Percentiles rank a stretch among this genome's conserved stretches.
phyloP scores from a whole-genome alignment of 176 grass and related monocot genomes.

The Zea luxurians region DNA sequence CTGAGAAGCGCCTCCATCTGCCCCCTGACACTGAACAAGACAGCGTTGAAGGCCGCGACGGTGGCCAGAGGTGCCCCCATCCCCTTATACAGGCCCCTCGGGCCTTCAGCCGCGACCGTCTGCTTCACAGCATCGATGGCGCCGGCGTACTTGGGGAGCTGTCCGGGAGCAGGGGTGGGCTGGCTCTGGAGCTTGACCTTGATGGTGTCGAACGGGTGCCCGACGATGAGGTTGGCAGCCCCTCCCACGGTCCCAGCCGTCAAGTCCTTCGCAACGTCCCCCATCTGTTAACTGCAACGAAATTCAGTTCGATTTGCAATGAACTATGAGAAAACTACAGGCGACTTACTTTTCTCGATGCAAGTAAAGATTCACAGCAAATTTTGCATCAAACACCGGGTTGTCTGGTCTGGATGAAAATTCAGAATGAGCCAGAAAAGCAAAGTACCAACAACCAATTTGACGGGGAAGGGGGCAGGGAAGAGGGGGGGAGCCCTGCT shows the following conservation, averaged over 20 bases:
- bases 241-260: slow-evolving; percentile 71
- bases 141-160: slow-evolving; percentile 69
- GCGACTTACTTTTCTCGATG: not conserved
- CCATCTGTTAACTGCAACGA: slow-evolving; percentile 49
- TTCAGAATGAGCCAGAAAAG: not conserved
- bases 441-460: not conserved
- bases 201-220: slow-evolving; percentile 93
- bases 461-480: too few species aligned
- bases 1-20: slow-evolving; percentile 80
- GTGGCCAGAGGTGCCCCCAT: slow-evolving; percentile 93
- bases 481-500: too few species aligned
- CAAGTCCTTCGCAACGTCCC: slow-evolving; percentile 77
- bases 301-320: not conserved
- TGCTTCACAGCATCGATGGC: slow-evolving; percentile 90
- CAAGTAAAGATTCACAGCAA: not conserved
- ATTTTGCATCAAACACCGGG: not conserved
- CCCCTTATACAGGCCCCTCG: slow-evolving; percentile 84
- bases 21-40: slow-evolving; percentile 78
- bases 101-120: slow-evolving; percentile 69
- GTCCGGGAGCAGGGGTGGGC: slow-evolving; percentile 62
- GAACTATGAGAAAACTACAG: not conserved
- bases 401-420: not conserved
- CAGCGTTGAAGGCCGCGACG: slow-evolving; percentile 80
- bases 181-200: slow-evolving; percentile 98
- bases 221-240: slow-evolving; percentile 68